Base-by-base conservation (phyloP, 2,329 filamentous ascomycete genomes). In the Colletotrichum incanum region DNA sequence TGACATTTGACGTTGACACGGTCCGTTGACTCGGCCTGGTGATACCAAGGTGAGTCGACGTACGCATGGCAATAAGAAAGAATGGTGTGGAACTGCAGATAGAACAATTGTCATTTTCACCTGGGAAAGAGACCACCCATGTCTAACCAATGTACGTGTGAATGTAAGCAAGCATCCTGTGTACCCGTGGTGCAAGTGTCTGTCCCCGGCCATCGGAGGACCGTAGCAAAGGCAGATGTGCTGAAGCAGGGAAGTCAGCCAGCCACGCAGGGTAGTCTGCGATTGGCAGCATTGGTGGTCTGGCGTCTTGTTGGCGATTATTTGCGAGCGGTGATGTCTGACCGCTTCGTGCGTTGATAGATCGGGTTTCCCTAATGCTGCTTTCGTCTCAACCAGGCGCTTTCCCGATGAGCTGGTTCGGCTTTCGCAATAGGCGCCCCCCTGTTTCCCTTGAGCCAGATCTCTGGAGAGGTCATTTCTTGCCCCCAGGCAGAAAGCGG, bases 61-160 rank as follows among this genome's bases (percentile, higher is more conserved):
- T 52, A 34, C 39, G 65, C 39, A 58, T 64, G 59, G 45, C 34
- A 63, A 61, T n/a, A 72, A 72, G 66, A 37, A 69, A 71, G 31
- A 28, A 63, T 60, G 65, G 69, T 50, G 52, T 64, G 47, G 45
- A 58, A 67, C 49, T 45, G 45, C 28, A 23, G 31, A 52, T 43
- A 28, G 49, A 55, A 64, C 62, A 37, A 47, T 55, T 43, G 52
- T 59, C 37, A 66, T 58, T 64, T 60, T 50, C 56, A 34, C 20
- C 45, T 26, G 23, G 55, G 37, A 37, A 28, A 47, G 16, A n/a
- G n/a, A n/a, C 18, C n/a, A n/a, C 18, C n/a, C 43, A 49, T 39
- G 20, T 34, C 52, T 20, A n/a, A 20, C 52, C 20, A 16, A 23
- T 55, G 39, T 16, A 23, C 18, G 20, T 47, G 28, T 49, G 59